Evolutionary conservation across 2,329 filamentous ascomycete species (phyloP).

Genomic region (Coniochaeta hoffmannii): DNA sequence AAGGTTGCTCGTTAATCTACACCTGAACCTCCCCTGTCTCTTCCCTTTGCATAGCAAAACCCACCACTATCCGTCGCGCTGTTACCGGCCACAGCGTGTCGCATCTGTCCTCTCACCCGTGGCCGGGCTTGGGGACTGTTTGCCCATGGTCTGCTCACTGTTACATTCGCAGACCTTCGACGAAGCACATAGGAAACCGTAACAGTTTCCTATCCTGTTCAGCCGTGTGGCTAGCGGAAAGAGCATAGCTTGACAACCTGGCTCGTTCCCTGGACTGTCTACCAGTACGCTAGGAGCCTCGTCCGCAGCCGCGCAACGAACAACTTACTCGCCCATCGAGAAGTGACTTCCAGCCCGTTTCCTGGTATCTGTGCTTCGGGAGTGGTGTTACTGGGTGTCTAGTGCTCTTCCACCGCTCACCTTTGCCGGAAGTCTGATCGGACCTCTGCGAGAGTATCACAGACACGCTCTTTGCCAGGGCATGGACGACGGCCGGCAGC

Average conservation of each 20-base stretch:
- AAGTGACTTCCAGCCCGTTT: neutral
- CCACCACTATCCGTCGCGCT: neutral
- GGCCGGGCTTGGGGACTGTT: neutral
- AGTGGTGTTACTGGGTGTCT: neutral
- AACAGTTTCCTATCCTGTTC: neutral
- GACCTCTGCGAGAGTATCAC: neutral
- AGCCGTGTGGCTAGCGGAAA: neutral
- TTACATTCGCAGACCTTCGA: neutral
- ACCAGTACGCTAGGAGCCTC: neutral
- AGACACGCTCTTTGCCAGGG: constrained; percentile 26
- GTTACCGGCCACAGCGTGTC: neutral
- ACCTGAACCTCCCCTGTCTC: neutral
- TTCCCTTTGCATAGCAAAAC: neutral
- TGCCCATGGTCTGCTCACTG: neutral
- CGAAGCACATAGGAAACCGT: neutral
- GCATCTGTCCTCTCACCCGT: neutral
- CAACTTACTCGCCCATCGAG: neutral
- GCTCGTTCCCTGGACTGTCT: neutral
- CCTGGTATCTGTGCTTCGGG: neutral
- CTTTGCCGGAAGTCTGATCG: neutral
- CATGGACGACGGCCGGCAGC: constrained; percentile 73
- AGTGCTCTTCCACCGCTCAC: neutral
- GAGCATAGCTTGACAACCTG: neutral
- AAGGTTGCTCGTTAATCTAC: neutral
- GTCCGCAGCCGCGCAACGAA: neutral